Evolutionary conservation across 2,329 filamentous ascomycete species (phyloP).

Genomic region (Blastomyces parvus): DNA sequence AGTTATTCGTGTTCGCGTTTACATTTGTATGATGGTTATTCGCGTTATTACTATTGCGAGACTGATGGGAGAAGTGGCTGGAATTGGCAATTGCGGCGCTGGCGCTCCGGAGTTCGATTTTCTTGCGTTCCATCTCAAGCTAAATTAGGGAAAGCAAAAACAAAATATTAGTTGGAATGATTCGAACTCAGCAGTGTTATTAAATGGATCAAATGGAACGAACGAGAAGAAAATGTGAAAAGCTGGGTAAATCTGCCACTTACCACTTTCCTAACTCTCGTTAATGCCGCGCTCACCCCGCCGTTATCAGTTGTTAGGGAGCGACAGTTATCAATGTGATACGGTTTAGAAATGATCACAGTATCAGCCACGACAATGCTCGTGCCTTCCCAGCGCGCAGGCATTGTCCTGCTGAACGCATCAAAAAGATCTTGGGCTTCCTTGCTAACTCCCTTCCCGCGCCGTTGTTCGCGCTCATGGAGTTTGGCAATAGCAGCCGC

Average conservation of each 20-base stretch:
- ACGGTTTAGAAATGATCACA: constrained; percentile 50
- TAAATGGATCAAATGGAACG: too few species aligned
- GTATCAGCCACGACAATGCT: constrained; percentile 53
- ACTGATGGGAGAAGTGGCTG: constrained; percentile 5
- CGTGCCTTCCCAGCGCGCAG: constrained; percentile 50
- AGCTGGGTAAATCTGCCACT: constrained; percentile 18
- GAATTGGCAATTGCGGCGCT: constrained; percentile 23
- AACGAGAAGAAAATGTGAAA: background rate
- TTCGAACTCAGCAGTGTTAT: too few species aligned
- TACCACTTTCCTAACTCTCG: constrained; percentile 41
- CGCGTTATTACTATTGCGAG: background rate
- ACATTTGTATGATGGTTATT: background rate
- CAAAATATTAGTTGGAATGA: background rate
- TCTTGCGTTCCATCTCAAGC: constrained; percentile 42
- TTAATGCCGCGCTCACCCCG: constrained; percentile 27
- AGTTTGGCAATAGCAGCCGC: constrained; percentile 46
- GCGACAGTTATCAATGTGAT: constrained; percentile 47
- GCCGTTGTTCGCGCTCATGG: constrained; percentile 49
- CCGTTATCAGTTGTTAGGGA: constrained; percentile 32
- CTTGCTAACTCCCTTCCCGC: constrained; percentile 51
- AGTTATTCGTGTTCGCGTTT: constrained; percentile 2
- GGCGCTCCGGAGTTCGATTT: constrained; percentile 37
- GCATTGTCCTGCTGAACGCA: constrained; percentile 51
- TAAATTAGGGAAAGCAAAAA: constrained; percentile 12
- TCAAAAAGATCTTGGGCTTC: constrained; percentile 57